phyloP scores from a whole-genome alignment of 1,284 basidiomycete genomes.

The Trichosporon sp. region DNA sequence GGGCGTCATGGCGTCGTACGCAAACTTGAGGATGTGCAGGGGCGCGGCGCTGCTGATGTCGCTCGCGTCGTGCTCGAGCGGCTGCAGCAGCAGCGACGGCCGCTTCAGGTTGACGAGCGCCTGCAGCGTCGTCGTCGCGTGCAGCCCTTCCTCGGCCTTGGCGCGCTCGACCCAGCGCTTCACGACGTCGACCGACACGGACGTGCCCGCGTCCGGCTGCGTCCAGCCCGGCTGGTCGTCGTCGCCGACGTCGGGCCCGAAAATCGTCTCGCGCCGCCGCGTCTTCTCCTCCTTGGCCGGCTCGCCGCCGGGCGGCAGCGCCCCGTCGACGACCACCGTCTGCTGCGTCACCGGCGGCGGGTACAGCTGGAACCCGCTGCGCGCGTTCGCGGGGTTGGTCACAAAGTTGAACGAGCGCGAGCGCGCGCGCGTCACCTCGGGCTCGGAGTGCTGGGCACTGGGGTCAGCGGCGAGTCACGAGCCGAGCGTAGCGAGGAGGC shows the following conservation, averaged over 20 bases:
- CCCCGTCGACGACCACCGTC: slow-evolving; percentile 40
- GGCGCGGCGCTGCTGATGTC: slow-evolving; percentile 16
- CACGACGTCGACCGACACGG: slow-evolving; percentile 70
- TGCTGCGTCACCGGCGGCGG: background rate
- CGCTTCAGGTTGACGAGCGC: slow-evolving; percentile 86
- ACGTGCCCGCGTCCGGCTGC: slow-evolving; percentile 39
- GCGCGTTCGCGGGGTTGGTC: background rate
- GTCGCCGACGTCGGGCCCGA: slow-evolving; percentile 67
- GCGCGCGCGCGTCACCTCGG: background rate
- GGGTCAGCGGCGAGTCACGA: background rate
- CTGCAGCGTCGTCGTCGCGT: slow-evolving; percentile 82
- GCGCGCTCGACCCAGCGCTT: slow-evolving; percentile 75
- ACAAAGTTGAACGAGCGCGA: background rate
- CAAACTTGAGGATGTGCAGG: slow-evolving; percentile 72
- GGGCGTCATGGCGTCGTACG: slow-evolving; percentile 80
- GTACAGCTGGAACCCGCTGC: background rate
- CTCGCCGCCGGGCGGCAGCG: slow-evolving; percentile 11
- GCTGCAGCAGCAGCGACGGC: slow-evolving; percentile 70
- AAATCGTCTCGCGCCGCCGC: slow-evolving; percentile 60
- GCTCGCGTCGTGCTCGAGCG: slow-evolving; percentile 53
- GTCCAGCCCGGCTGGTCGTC: slow-evolving; percentile 50
- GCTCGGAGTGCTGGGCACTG: background rate
- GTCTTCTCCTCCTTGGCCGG: slow-evolving; percentile 40
- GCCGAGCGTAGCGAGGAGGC: background rate
- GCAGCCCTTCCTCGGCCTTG: slow-evolving; percentile 63